A percentile compares a stretch with the other conserved stretches of the same genome.
phyloP scores from a whole-genome alignment of 2,329 filamentous ascomycete genomes.

The Paracoccidioides lutzii region DNA sequence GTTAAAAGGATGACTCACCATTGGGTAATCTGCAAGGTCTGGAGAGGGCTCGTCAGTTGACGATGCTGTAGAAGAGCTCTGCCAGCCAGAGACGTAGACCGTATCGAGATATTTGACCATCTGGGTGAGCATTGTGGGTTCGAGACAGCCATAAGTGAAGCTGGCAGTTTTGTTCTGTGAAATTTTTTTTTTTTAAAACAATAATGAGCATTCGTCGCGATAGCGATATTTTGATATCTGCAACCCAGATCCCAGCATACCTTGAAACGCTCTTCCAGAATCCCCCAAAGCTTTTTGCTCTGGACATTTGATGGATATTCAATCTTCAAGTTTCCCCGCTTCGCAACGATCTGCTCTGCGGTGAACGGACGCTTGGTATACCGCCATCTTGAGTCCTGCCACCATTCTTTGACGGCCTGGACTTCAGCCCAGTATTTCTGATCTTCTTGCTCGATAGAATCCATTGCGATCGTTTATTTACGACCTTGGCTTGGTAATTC shows the following conservation, averaged over 20 bases:
- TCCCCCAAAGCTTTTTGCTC: constrained; percentile 89
- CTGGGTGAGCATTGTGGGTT: constrained; percentile 96
- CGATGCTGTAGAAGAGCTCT: constrained; percentile 92
- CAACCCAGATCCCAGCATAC: constrained; percentile 35
- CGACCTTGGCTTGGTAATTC: constrained; percentile 3
- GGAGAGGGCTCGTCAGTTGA: constrained; percentile 91
- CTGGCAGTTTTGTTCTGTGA: constrained; percentile 65
- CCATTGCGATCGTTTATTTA: constrained; percentile 21
- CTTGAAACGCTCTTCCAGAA: constrained; percentile 74
- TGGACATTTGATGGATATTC: constrained; percentile 81
- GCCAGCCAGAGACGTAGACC: constrained; percentile 97
- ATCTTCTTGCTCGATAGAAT: constrained; percentile 52
- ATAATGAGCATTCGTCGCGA: not conserved
- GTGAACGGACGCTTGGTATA: constrained; percentile 87
- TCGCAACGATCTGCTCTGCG: constrained; percentile 91
- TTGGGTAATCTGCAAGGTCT: constrained; percentile 95
- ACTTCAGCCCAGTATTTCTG: constrained; percentile 70
- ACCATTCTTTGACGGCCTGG: constrained; percentile 83
- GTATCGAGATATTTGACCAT: constrained; percentile 99
- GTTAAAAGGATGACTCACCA: constrained; percentile 40
- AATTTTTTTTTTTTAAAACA: too few relatives aligned
- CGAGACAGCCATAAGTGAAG: constrained; percentile 93
- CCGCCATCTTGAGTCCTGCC: constrained; percentile 82
- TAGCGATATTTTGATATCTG: not conserved
- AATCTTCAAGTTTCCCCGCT: constrained; percentile 81